These are phyloP conservation scores for Lignosus rhinocerotis DNA, from an alignment of 1,284 basidiomycete genomes.

Conservation along the genomic window DNA sequence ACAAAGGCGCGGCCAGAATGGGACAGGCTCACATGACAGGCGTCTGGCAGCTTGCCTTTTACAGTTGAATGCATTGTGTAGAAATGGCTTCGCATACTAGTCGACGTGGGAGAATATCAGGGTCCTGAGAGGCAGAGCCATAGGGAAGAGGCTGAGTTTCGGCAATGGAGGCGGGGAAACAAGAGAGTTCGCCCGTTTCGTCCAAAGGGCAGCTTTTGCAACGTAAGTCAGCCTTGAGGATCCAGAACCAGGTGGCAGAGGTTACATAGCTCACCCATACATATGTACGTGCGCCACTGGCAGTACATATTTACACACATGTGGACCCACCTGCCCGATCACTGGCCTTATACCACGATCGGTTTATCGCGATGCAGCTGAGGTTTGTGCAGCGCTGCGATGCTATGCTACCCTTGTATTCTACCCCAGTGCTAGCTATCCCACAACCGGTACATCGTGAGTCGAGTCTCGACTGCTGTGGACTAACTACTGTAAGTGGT, in stretches of 20 bases:
- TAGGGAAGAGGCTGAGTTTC: not conserved
- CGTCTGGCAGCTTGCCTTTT: slow-evolving; percentile 25
- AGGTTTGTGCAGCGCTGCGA: not conserved
- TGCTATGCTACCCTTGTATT: slow-evolving; percentile 22
- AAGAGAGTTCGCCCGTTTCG: slow-evolving; percentile 7
- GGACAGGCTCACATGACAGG: slow-evolving; percentile 23
- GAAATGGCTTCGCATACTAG: slow-evolving; percentile 21
- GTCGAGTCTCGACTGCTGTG: slow-evolving; percentile 13
- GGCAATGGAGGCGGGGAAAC: not conserved
- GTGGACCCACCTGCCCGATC: slow-evolving; percentile 7
- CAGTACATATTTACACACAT: no score
- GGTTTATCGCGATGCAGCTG: not conserved
- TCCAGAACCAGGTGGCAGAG: not conserved
- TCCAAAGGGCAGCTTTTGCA: not conserved
- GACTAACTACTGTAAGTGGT: slow-evolving; percentile 10
- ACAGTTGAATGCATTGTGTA: slow-evolving; percentile 26
- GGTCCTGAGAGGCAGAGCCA: slow-evolving; percentile 1
- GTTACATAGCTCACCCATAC: slow-evolving; percentile 6
- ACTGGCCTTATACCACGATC: not conserved
- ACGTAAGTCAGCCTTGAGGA: not conserved
- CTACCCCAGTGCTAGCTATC: slow-evolving; percentile 4
- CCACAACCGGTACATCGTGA: slow-evolving; percentile 20
- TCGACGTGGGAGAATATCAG: slow-evolving; percentile 9
- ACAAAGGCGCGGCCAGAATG: slow-evolving; percentile 30
- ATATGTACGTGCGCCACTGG: no score